Conservation (phyloP, 192 early-diverging fungal genomes). For the Linnemannia schmuckeri region DNA sequence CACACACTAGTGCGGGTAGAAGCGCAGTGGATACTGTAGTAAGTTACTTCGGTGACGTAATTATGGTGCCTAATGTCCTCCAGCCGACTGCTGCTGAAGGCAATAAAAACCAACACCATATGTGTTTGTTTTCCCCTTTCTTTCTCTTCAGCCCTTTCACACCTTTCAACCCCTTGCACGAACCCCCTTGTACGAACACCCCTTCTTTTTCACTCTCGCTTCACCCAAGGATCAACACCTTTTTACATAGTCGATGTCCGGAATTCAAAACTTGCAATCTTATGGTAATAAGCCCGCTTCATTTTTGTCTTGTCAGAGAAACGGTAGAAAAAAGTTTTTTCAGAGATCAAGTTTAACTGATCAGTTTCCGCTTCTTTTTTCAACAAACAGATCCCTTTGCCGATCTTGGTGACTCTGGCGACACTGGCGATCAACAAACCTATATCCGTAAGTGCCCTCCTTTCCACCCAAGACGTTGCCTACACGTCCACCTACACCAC, state of each 20-base stretch:
- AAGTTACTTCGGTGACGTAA: no score
- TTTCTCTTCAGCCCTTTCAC: constrained; percentile 1
- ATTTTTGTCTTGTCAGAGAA: not conserved
- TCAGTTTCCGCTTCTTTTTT: not conserved
- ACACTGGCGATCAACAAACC: constrained; percentile 46
- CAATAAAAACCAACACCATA: not conserved
- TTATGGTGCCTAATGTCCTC: no score
- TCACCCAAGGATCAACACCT: not conserved
- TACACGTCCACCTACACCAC: no score
- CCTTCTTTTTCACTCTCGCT: not conserved
- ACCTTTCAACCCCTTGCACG: not conserved
- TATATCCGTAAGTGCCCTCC: constrained; percentile 56
- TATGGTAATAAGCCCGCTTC: constrained; percentile 44
- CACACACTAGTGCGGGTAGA: no score
- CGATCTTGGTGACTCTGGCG: constrained; percentile 51
- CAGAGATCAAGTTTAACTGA: not conserved
- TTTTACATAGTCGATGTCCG: constrained; percentile 43
- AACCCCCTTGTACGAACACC: not conserved
- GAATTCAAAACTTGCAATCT: constrained; percentile 59
- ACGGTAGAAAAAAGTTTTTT: not conserved
- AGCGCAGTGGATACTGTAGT: no score
- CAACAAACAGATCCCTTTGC: constrained; percentile 55
- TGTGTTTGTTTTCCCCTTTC: not conserved
- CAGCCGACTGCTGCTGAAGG: no score
- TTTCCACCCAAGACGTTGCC: not conserved